Base-by-base conservation (phyloP, 2,329 filamentous ascomycete genomes). In the Basipetospora sp. region DNA sequence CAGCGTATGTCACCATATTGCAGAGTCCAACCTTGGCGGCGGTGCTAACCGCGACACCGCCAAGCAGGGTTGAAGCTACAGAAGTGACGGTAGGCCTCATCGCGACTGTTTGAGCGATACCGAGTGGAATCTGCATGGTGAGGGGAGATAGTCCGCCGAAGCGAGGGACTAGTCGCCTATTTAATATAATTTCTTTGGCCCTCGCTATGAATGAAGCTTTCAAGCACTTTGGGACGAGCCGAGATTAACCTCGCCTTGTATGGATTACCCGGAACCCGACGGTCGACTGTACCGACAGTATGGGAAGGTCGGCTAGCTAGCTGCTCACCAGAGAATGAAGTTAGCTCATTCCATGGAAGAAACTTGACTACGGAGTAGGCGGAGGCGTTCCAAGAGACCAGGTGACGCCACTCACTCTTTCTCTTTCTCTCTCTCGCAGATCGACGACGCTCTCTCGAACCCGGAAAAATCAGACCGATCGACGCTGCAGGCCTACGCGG, bases 81-180 rank as follows among this genome's bases (percentile, higher is more conserved):
- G 36, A 27, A 5, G 27, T 39, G 15, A 19, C 27, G 19, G 20
- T 25, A 22, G 36, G 36, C 14, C 31, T 39, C 36, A 39, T 39
- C 20, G 31, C 26, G 22, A 19, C 36, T 15, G 36, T 31, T 8
- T 30, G 13, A 28, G 15, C 18, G 16, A 30, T 22, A 18, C 10
- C 36, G 13, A 39, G 16, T 34, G 36, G 36, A 14, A 39, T 34
- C 30, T 39, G 36, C 36, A 39, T 39, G 22, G 10, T 33, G 36
- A 28, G 18, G 17, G n/a, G 27, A 29, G n/a, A 15, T 27, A 18
- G 5, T 10, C 11, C 2, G 8, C 18, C 4, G 11, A 14, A n/a
- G 28, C 8, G 18, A 19, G 36, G 14, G 26, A 20, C 13, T 26
- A 18, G 10, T 22, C n/a, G 36, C 28, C 15, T 38, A 38, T 38